phyloP scores from a whole-genome alignment of 2,329 filamentous ascomycete genomes.

The Botryotinia globosa region DNA sequence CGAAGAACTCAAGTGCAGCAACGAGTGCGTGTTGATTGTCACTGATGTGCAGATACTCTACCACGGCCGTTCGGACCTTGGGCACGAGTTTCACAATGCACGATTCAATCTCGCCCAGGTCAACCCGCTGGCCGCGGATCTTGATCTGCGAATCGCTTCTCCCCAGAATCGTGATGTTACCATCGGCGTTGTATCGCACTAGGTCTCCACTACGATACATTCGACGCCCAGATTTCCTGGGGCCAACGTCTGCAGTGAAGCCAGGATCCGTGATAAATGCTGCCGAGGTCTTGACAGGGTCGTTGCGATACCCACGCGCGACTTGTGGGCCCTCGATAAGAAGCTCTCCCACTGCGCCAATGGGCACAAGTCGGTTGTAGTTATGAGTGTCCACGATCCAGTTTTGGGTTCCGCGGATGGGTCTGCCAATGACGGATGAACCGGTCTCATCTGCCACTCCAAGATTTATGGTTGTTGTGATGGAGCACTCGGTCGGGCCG shows the following conservation, averaged over 20 bases:
- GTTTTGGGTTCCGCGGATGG: background rate
- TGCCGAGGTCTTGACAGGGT: constrained; percentile 16
- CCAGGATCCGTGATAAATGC: background rate
- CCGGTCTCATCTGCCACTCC: background rate
- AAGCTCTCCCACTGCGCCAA: constrained; percentile 29
- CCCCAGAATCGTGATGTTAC: constrained; percentile 40
- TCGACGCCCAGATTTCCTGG: background rate
- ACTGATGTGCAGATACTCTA: background rate
- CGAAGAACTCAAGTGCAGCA: background rate
- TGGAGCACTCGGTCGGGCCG: background rate
- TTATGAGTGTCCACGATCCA: constrained; percentile 20
- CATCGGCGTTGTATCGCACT: constrained; percentile 39
- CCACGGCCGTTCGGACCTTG: background rate
- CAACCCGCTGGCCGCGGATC: constrained; percentile 41
- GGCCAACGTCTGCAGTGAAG: constrained; percentile 28
- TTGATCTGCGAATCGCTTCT: constrained; percentile 45
- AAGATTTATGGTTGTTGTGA: background rate
- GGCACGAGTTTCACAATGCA: background rate
- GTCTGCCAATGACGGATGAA: background rate
- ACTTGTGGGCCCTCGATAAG: constrained; percentile 30
- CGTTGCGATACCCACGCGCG: constrained; percentile 28
- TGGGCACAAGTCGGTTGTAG: constrained; percentile 22
- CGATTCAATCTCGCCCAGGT: constrained; percentile 42
- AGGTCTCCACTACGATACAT: constrained; percentile 46
- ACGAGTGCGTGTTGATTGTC: constrained; percentile 25